Percentiles rank a stretch among this genome's conserved stretches.
Evolutionary conservation across 2,329 filamentous ascomycete species (phyloP).

Genomic region (Pseudocercospora eumusae): DNA sequence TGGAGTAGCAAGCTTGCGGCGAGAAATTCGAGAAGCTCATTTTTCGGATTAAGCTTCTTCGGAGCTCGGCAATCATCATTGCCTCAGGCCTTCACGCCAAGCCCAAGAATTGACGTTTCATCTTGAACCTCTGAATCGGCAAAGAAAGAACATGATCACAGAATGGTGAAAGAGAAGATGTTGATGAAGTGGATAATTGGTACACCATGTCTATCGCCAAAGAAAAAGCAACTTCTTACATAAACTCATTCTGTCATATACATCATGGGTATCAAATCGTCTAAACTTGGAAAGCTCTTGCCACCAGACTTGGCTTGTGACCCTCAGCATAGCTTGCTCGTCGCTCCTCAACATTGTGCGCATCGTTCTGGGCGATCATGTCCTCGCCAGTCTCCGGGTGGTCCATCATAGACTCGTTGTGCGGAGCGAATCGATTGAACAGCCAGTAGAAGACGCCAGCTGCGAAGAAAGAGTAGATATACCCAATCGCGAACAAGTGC

Average conservation of each 20-base stretch:
- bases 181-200: neutral
- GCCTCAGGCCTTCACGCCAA: neutral
- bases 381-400: constrained; percentile 68
- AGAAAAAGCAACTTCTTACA: neutral
- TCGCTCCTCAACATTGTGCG: constrained; percentile 33
- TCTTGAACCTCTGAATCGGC: too few species aligned
- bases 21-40: neutral
- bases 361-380: constrained; percentile 45
- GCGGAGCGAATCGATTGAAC: constrained; percentile 44
- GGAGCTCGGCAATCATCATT: neutral
- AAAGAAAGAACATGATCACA: too few species aligned
- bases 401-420: constrained; percentile 84
- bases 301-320: constrained; percentile 29
- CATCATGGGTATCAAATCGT: neutral
- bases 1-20: neutral
- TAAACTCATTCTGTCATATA: neutral
- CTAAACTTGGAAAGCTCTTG: constrained; percentile 31
- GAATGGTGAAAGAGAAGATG: too few species aligned
- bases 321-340: constrained; percentile 27
- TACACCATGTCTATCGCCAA: neutral
- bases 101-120: too few species aligned
- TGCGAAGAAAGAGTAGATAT: constrained; percentile 42
- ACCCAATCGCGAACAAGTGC: constrained; percentile 52
- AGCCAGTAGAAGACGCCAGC: constrained; percentile 41
- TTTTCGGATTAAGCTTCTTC: neutral